Evolutionary conservation across 2,329 filamentous ascomycete genomes (phyloP).

Genomic region (Colletotrichum echinochloae): DNA sequence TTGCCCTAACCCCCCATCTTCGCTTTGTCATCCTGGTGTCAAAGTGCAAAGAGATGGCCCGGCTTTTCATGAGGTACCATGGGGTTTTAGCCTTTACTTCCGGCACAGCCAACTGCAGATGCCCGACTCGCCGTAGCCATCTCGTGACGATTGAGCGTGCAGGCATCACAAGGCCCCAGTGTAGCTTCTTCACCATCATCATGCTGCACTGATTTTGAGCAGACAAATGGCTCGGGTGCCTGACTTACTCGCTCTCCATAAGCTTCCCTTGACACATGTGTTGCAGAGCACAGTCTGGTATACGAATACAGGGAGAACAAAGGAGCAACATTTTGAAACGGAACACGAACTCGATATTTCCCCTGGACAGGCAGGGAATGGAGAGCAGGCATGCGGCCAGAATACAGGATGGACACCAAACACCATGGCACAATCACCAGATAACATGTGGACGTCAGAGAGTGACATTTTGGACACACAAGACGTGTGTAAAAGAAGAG

Average conservation of each 20-base stretch:
- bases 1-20: not conserved
- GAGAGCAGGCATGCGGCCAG: slow-evolving; percentile 13
- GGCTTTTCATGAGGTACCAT: slow-evolving; percentile 1
- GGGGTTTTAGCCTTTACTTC: not conserved
- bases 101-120: not conserved
- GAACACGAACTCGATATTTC: slow-evolving; percentile 4
- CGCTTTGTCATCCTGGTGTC: not conserved
- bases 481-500: not conserved
- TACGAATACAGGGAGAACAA: slow-evolving; percentile 17
- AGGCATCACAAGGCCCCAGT: slow-evolving; percentile 8
- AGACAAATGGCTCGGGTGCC: not conserved
- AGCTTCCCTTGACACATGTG: slow-evolving; percentile 19
- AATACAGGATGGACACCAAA: slow-evolving; percentile 7
- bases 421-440: not conserved
- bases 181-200: slow-evolving; percentile 23
- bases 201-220: slow-evolving; percentile 30
- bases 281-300: not conserved
- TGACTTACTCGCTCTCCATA: slow-evolving; percentile 26
- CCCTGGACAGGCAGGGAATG: slow-evolving; percentile 19
- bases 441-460: not conserved
- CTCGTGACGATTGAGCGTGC: not conserved
- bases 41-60: slow-evolving; percentile 27
- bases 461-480: slow-evolving; percentile 3
- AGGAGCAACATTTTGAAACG: slow-evolving; percentile 18
- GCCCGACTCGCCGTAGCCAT: not conserved